Evolutionary conservation across 163 green algal species (phyloP), one percentile per base, ranked within the genome.

Genomic region (Prototheca wickerhamii): DNA sequence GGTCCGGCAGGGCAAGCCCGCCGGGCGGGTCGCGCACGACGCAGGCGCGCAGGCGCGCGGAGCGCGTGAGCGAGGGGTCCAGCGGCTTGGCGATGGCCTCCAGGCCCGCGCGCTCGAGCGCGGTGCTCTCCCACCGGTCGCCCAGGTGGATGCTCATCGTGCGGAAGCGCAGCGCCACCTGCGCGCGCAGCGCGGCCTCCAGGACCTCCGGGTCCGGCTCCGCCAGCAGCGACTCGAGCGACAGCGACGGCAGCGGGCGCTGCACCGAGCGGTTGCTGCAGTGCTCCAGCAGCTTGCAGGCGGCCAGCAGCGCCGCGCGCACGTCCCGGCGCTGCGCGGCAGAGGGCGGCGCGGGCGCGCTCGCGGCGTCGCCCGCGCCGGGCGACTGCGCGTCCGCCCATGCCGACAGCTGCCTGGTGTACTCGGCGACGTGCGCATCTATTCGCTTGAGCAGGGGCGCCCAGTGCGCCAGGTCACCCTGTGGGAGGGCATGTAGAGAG

Each of bases 381-480:
- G 10, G 37, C 15, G 10, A 15, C 37, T 49, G 40, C 40, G 10
- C 40, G 12, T 10, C 10, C 15, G 40, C 10, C 40, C 40, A 49
- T 15, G 40, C 40, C 40, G 12, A 23, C 40, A 15, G 12, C 12
- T 49, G 40, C 4, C 61, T 78, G 10, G 91, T 50, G 58, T 83
- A 58, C 65, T 81, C 42, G 40, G 93, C 85, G 31, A 94, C 83
- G 33, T 86, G 88, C 4, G 66, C 73, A 53, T 97, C 91, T 30
- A 96, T 89, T 23, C 82, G 74, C 71, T 96, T 91, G 44, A 97
- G 73, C 0, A 96, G 63, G 3, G 84, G 61, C 4, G 91, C 71
- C 91, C 91, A 97, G 58, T 95, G 87, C 53, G 87, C 71, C 29
- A 96, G 83, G 52, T 97, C 91, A 21, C 90, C 89, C 90, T 96